Evolutionary conservation across 1,284 basidiomycete genomes (phyloP).

Genomic region (Golubevia sp.): DNA sequence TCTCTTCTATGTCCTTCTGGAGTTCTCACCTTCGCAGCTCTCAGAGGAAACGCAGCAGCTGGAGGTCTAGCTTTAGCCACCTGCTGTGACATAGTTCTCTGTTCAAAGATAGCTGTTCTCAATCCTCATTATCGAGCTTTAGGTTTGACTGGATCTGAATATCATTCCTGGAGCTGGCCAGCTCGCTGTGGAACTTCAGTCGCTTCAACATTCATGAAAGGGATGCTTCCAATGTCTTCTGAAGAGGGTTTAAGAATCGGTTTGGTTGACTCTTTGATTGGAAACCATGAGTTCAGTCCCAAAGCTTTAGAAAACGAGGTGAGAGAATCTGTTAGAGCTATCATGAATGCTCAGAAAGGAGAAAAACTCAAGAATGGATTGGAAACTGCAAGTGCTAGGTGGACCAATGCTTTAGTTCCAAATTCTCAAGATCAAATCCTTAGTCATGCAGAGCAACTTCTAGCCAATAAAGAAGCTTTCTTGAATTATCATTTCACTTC

Average conservation of each 20-base stretch:
- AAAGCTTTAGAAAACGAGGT: conserved; percentile 8
- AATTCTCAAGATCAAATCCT: conserved; percentile 10
- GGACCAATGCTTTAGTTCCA: conserved; percentile 25
- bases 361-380: not conserved
- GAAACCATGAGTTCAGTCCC: conserved; percentile 10
- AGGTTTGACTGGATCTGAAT: conserved; percentile 64
- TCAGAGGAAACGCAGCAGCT: conserved; percentile 65
- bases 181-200: conserved; percentile 59
- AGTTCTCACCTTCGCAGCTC: conserved; percentile 63
- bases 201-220: conserved; percentile 56
- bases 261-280: conserved; percentile 30
- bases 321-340: conserved; percentile 21
- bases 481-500: conserved; percentile 42
- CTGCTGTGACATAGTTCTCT: conserved; percentile 63
- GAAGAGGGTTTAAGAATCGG: conserved; percentile 21
- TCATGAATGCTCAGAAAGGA: conserved; percentile 20
- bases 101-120: conserved; percentile 61
- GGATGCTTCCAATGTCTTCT: conserved; percentile 63
- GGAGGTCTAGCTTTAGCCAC: conserved; percentile 65
- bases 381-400: conserved; percentile 19
- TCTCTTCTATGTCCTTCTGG: conserved; percentile 60
- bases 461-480: conserved; percentile 54
- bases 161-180: conserved; percentile 64
- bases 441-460: conserved; percentile 23
- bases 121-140: conserved; percentile 65